phyloP scores from a whole-genome alignment of 2,329 filamentous ascomycete species.

The Cercospora nicotianae region DNA sequence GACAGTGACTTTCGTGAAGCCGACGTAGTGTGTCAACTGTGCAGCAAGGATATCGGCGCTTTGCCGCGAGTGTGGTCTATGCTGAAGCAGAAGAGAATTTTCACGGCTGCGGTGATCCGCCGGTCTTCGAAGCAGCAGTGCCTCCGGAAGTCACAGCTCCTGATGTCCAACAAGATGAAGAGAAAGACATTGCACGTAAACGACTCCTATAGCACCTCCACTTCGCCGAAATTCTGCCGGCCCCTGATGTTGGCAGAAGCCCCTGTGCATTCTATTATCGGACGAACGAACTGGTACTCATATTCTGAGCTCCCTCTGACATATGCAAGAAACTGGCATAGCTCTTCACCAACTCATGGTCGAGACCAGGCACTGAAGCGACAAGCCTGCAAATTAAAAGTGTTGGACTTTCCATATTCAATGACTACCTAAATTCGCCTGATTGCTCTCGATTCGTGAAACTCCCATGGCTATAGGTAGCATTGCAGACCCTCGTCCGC shows the following conservation, averaged over 20 bases:
- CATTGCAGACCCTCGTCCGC: neutral
- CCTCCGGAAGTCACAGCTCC: neutral
- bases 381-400: neutral
- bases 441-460: neutral
- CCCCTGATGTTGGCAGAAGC: neutral
- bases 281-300: neutral
- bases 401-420: neutral
- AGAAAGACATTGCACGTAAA: too few species aligned
- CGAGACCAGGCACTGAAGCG: neutral
- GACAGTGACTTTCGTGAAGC: neutral
- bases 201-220: neutral
- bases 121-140: neutral
- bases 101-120: neutral
- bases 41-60: neutral
- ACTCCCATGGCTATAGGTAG: neutral
- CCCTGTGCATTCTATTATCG: neutral
- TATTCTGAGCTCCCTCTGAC: neutral
- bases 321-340: neutral
- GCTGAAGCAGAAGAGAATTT: neutral
- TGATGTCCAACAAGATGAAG: neutral
- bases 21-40: neutral
- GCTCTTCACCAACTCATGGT: neutral
- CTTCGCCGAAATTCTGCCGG: neutral
- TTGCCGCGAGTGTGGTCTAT: neutral
- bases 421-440: neutral